Evolutionary conservation across 179 eudicot genomes (phyloP).

Genomic region (Beta lomatogona): DNA sequence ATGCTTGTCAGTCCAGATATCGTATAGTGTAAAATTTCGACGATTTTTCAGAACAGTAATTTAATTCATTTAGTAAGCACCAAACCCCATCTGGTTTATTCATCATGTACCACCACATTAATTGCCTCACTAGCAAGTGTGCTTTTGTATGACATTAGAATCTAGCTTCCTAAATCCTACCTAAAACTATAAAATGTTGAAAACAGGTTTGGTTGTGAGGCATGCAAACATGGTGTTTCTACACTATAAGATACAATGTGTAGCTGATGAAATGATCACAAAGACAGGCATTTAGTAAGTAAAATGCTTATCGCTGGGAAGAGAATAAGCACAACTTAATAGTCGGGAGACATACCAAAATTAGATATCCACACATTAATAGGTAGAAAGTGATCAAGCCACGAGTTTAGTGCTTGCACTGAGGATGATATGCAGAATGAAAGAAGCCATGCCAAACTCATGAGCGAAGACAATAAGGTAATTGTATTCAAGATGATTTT

Average conservation of each 20-base stretch:
- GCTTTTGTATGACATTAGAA: not conserved
- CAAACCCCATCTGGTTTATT: not conserved
- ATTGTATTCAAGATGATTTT: not conserved
- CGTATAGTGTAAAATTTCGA: not conserved
- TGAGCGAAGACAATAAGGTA: not conserved
- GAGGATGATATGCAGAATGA: not conserved
- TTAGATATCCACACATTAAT: not conserved
- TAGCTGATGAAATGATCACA: not conserved
- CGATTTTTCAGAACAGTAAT: not conserved
- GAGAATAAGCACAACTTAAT: too few relatives aligned
- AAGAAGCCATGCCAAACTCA: not conserved
- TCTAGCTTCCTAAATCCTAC: not conserved
- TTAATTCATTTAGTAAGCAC: not conserved
- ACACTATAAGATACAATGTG: not conserved
- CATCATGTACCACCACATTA: not conserved
- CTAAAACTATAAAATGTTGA: not conserved
- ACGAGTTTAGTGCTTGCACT: not conserved
- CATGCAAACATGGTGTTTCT: not conserved
- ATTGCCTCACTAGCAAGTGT: not conserved
- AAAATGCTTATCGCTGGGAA: too few relatives aligned
- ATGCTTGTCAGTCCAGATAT: not conserved
- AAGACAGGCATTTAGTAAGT: too few relatives aligned
- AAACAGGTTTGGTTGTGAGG: not conserved
- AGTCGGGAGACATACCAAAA: not conserved
- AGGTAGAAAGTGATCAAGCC: not conserved